Conservation (phyloP, 345 rosid genomes). For the Arabidopsis suecica region DNA sequence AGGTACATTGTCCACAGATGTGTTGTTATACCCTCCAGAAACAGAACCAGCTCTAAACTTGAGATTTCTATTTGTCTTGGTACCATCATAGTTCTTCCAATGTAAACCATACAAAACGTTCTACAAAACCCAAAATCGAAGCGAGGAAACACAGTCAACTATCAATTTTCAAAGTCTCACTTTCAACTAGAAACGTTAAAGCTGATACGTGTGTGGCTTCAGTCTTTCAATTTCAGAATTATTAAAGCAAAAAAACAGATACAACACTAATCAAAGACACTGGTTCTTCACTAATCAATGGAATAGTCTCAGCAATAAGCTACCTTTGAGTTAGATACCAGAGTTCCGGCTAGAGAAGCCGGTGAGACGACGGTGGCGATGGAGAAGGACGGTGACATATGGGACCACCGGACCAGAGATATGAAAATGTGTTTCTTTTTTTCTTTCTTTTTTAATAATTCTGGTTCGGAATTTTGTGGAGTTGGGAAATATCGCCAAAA, state of each 20-base stretch:
- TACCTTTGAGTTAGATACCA: constrained; percentile 31
- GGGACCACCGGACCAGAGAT: constrained; percentile 2
- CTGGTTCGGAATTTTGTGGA: not conserved
- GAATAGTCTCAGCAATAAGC: not conserved
- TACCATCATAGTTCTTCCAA: constrained; percentile 32
- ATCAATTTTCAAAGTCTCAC: not conserved
- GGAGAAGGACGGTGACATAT: constrained; percentile 42
- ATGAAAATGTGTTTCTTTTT: constrained; percentile 11
- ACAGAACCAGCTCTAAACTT: constrained; percentile 34
- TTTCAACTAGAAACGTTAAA: not conserved
- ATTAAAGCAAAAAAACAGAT: not conserved
- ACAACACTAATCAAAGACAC: not conserved
- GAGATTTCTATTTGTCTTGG: constrained; percentile 34
- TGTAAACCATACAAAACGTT: constrained; percentile 12
- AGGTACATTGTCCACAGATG: constrained; percentile 57
- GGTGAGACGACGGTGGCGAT: constrained; percentile 38
- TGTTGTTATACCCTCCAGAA: constrained; percentile 47
- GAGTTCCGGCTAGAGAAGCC: constrained; percentile 34
- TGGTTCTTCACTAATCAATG: not conserved
- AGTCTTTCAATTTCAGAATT: not conserved
- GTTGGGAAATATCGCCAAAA: too few relatives aligned
- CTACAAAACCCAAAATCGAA: constrained; percentile 19
- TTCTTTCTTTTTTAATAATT: not conserved
- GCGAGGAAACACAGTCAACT: not conserved
- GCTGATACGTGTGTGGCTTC: not conserved